Evolutionary conservation across 495 filamentous ascomycete species (phyloP), one percentile per base, ranked within the genome.

Genomic region (Penicillium longicatenatum): DNA sequence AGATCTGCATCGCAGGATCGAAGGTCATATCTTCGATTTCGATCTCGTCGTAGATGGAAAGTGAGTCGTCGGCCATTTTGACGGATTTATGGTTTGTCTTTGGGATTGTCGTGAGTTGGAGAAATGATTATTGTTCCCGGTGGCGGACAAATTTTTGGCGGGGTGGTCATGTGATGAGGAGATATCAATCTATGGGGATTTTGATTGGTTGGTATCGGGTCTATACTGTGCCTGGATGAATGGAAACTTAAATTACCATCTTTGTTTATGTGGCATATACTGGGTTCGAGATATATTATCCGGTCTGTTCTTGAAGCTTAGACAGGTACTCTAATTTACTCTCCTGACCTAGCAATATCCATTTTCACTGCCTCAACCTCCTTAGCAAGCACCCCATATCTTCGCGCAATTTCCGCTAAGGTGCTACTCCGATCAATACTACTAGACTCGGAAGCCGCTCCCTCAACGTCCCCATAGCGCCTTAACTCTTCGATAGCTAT

Each of bases 21-120:
- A 85, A 98, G 68, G 91, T 94, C 90, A 98, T 96, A 71, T 98
- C 94, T 72, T 98, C 94, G 82, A 98, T 97, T 70, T 98, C 94
- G 76, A 98, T 92, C 74, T 98, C 93, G 74, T 98, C 94, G 80
- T 98, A 98, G 66, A 96, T 89, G 55, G 88, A 84, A 44, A 86
- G 69, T 46, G 80, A 73, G 39, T 87, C 85, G 65, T 89, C 88
- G 22, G 86, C 80, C 88, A 89, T 90, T 46, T 68, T 78, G 50
- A 45, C 26, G 30, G 6, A 39, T 52, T 41, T 48, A 7, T 11
- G 9, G 20, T 30, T 22, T 29, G 17, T 11, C 5, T 54, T 48
- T 54, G 22, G 22, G 31, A 24, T 54, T 52, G 21, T n/a, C 14
- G 21, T 30, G 21, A 30, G 22, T 33, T 35, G 31, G 35, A 33